Conservation (phyloP, 306 rosid genomes). For the Corylus heterophylla region DNA sequence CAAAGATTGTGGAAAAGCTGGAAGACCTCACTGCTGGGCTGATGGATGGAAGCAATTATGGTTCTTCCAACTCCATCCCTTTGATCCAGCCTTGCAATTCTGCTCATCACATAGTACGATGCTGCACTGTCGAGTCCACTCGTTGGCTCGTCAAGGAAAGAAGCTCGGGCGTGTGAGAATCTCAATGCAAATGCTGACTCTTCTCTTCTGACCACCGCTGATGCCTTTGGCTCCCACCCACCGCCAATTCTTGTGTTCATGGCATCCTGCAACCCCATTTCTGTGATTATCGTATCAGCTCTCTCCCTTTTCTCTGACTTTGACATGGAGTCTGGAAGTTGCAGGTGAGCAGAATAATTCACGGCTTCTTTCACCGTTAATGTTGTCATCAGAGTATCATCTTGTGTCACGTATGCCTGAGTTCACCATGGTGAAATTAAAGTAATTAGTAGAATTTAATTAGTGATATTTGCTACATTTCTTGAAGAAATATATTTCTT, state of each 20-base stretch:
- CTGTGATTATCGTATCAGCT: constrained; percentile 41
- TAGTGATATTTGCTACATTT: not conserved
- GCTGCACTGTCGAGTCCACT: constrained; percentile 84
- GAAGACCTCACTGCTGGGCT: constrained; percentile 69
- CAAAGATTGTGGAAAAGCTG: constrained; percentile 66
- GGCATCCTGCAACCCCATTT: constrained; percentile 54
- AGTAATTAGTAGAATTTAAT: not conserved
- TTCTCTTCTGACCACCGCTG: constrained; percentile 50
- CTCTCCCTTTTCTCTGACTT: constrained; percentile 40
- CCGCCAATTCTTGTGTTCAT: constrained; percentile 51
- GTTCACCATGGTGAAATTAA: not conserved
- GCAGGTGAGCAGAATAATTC: constrained; percentile 49
- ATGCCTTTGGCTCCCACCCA: constrained; percentile 47
- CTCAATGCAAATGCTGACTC: constrained; percentile 58
- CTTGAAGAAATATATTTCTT: too few species aligned
- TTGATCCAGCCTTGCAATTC: constrained; percentile 44
- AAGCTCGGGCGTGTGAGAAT: constrained; percentile 44
- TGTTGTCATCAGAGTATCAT: constrained; percentile 40
- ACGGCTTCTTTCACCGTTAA: constrained; percentile 50
- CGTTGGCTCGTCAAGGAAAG: constrained; percentile 57
- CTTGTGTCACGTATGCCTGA: constrained; percentile 49
- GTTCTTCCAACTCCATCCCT: constrained; percentile 45
- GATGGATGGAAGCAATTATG: constrained; percentile 65
- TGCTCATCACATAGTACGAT: constrained; percentile 66
- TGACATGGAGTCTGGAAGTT: constrained; percentile 41